phyloP scores from a whole-genome alignment of 768 basidiomycete genomes.

The Trametes cubensis region DNA sequence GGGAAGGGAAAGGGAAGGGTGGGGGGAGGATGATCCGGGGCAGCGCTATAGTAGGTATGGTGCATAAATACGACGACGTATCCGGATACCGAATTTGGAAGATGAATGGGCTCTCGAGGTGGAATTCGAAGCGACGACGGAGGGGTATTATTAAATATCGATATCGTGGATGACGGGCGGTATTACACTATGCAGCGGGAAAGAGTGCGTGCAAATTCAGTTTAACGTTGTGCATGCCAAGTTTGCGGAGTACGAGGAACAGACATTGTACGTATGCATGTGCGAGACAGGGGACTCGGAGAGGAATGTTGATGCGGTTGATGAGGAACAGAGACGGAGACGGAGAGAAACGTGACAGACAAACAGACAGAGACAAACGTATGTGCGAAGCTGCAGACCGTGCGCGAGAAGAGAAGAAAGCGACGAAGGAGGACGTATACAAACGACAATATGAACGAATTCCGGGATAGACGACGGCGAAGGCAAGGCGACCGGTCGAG shows the following conservation, averaged over 20 bases:
- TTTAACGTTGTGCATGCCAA: constrained; percentile 7
- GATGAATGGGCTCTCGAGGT: too few species aligned
- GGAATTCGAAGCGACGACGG: neutral
- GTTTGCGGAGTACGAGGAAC: neutral
- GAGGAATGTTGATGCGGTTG: neutral
- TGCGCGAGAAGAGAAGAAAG: constrained; percentile 5
- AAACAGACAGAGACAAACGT: neutral
- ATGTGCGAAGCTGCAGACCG: neutral
- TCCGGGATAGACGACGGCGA: constrained; percentile 1
- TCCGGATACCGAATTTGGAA: too few species aligned
- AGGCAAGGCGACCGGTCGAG: neutral
- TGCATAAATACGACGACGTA: too few species aligned
- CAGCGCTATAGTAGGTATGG: too few species aligned
- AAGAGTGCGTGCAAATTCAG: constrained; percentile 1
- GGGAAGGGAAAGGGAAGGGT: neutral
- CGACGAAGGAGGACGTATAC: neutral
- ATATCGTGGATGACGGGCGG: neutral
- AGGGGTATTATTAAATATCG: constrained; percentile 1
- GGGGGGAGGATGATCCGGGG: neutral
- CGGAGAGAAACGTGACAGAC: neutral
- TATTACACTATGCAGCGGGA: neutral
- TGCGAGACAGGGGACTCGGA: constrained; percentile 1
- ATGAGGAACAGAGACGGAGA: neutral
- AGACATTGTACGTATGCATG: neutral
- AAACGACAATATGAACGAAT: neutral